These are phyloP conservation scores for Syzygium jambos DNA, from an alignment of 345 rosid genomes.

Conservation along the genomic window DNA sequence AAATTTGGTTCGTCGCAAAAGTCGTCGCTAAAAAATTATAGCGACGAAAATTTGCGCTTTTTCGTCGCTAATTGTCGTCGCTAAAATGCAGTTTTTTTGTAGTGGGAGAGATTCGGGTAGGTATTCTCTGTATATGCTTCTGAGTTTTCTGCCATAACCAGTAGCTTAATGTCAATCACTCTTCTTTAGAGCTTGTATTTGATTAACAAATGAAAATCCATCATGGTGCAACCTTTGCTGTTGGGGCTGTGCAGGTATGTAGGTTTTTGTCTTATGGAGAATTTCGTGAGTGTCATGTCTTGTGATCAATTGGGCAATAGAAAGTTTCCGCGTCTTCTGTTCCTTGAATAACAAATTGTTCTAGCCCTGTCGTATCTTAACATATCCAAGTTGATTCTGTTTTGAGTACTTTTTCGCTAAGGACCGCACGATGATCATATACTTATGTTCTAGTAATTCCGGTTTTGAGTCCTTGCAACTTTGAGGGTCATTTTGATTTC, in stretches of 20 bases:
- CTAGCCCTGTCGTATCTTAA: no score
- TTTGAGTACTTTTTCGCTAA: neutral
- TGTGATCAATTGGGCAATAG: neutral
- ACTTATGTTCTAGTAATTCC: neutral
- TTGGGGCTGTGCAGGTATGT: neutral
- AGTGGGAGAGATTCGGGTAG: slow-evolving; percentile 37
- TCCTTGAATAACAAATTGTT: neutral
- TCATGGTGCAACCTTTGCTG: neutral
- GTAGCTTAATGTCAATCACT: neutral
- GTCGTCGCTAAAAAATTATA: no score
- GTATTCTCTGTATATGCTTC: neutral
- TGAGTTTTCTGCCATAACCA: neutral
- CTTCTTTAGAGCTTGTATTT: neutral
- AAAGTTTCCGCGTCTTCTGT: neutral
- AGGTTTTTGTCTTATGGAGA: neutral
- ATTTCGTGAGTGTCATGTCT: neutral
- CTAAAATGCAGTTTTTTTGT: no score
- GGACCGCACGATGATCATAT: neutral
- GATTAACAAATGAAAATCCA: neutral
- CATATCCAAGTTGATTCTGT: no score
- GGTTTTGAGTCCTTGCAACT: neutral
- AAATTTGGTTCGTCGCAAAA: no score
- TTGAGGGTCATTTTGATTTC: neutral
- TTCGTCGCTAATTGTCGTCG: no score
- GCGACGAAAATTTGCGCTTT: no score